Evolutionary conservation across 78 protist genomes (phyloP), one percentile per base, ranked within the genome.

Genomic region (Polysphondylium violaceum): DNA sequence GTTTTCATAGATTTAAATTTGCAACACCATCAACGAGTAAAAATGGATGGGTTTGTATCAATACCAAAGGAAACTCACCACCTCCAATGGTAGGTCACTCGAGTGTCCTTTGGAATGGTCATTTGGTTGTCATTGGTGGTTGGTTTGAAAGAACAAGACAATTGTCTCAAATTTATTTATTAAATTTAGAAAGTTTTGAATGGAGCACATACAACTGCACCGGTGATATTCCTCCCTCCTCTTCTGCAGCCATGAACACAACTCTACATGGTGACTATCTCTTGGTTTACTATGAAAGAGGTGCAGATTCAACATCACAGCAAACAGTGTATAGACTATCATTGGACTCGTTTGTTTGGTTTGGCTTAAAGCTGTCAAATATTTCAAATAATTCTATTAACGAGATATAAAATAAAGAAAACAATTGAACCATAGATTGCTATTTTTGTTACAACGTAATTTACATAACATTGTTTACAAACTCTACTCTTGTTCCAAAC

Each of bases 141-240:
- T 81, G 89, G 89, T 43, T 59, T 55, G 33, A 81, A 29, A 29
- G 58, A n/a, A 12, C 89, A 14, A 36, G 89, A 51, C 44, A 31
- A 40, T 36, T 81, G 31, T 56, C 51, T 55, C 89, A 81, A 64
- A 55, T 65, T 64, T 58, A 68, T 31, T 9, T 81, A 1, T 44
- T 81, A 61, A 67, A 64, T 29, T 35, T 81, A 14, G 67, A 64
- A 21, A 41, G 43, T 2, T 68, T 67, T 43, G 78, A 81, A 55
- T 81, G 89, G 89, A 19, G 3, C 2, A 11, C 17, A 6, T 40
- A 38, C 16, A 17, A 35, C 17, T 40, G 63, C 19, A 53, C 89
- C 19, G 89, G 89, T 55, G 89, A 81, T 47, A 68, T 81, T 17
- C 89, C 89, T 27, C 89, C 89, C 2, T 81, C 89, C 1, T 81